Conservation (phyloP, 345 rosid species). For the Lepidium sativum region DNA sequence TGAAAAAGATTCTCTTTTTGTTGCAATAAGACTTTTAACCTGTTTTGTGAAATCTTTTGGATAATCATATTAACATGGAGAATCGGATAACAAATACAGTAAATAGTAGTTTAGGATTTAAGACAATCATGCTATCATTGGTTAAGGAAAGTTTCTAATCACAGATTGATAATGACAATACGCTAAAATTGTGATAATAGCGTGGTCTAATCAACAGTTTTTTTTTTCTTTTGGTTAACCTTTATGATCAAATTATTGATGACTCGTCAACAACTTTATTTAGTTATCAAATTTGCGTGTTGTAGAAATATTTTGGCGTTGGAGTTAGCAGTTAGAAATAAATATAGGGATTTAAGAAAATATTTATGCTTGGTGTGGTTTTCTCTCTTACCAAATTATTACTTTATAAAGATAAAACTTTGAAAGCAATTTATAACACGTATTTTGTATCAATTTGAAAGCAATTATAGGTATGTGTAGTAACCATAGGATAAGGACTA, state of each 20-base stretch:
- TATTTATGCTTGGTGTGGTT: no score
- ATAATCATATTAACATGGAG: background rate
- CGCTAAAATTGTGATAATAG: background rate
- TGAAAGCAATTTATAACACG: background rate
- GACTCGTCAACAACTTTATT: background rate
- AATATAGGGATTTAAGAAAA: background rate
- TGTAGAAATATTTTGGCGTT: background rate
- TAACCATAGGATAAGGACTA: background rate
- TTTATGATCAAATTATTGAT: conserved; percentile 1
- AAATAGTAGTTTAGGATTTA: background rate
- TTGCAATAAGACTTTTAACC: background rate
- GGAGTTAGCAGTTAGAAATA: background rate
- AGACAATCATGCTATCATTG: background rate
- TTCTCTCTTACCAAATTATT: no score
- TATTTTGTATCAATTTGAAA: background rate
- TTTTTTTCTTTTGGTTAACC: background rate
- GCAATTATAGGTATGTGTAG: background rate
- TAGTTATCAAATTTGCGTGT: background rate
- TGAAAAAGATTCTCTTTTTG: background rate
- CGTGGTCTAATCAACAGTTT: background rate
- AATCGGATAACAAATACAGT: background rate
- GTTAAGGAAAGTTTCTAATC: background rate
- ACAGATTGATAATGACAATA: background rate
- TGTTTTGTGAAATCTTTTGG: background rate
- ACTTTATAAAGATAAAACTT: background rate